Evolutionary conservation across 164 flowering plant genomes (phyloP).

Genomic region (Santalum album): DNA sequence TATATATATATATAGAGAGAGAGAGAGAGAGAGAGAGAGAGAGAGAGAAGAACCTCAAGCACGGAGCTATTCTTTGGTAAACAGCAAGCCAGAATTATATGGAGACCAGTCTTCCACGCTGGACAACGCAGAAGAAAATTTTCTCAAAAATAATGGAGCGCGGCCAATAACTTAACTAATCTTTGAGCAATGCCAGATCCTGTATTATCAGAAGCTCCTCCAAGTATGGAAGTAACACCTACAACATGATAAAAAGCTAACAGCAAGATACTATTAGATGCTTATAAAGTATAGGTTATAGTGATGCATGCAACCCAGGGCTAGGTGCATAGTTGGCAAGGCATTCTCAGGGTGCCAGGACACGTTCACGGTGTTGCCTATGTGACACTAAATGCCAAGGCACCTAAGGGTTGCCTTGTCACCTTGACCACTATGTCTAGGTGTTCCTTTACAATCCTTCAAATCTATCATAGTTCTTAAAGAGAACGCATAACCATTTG

Average conservation of each 20-base stretch:
- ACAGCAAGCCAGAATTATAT: conserved; percentile 67
- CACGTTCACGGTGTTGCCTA: too few species aligned
- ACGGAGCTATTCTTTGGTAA: conserved; percentile 75
- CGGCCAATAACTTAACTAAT: conserved; percentile 33
- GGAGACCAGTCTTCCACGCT: conserved; percentile 75
- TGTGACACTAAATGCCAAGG: too few species aligned
- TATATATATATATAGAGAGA: too few species aligned
- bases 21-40: conserved; percentile 4
- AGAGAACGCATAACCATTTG: background rate
- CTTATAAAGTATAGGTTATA: too few species aligned
- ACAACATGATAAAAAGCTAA: conserved; percentile 47
- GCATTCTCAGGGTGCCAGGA: too few species aligned
- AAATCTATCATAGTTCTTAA: too few species aligned
- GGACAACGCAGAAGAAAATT: conserved; percentile 5
- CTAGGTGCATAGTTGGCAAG: too few species aligned
- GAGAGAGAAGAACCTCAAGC: conserved; percentile 53
- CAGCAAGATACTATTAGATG: too few species aligned
- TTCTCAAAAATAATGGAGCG: background rate
- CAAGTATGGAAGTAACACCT: conserved; percentile 65
- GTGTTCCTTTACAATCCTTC: too few species aligned
- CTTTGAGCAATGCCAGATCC: conserved; percentile 83
- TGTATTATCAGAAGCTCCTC: conserved; percentile 78
- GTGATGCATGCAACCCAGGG: too few species aligned
- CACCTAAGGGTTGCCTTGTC: too few species aligned
- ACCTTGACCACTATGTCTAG: too few species aligned